Evolutionary conservation across 2,329 filamentous ascomycete genomes (phyloP), one percentile per base, ranked within the genome.

Genomic region (Calonectria hawksworthii): DNA sequence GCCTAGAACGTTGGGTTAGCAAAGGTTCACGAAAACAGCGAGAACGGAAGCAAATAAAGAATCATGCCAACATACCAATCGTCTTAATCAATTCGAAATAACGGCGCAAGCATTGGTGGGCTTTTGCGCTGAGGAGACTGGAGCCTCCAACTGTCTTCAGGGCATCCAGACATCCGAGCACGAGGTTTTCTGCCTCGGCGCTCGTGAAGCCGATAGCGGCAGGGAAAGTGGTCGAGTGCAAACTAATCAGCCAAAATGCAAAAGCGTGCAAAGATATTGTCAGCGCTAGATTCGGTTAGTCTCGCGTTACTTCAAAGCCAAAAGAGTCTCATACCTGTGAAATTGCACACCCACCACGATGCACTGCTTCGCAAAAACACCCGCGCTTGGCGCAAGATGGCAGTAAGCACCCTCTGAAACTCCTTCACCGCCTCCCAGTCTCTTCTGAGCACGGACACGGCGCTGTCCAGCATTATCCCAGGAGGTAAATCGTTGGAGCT

Each of bases 311-410:
- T 38, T 50, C 9, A 54, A 32, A 44, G 41, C 23, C 23, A 2
- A 23, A 41, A 11, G 13, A 8, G 18, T 26, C 23, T 51, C n/a
- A 26, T 76, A 83, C 82, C 76, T 70, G 77, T 79, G 52, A 82
- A 83, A 65, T 83, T 83, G 67, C 80, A 82, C n/a, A 78, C 76
- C 82, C 82, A 83, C 82, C 82, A 83, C 18, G 79, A 73, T 1
- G 80, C 81, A 59, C 83, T 83, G 18, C 71, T 30, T 41, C 75
- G 78, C 30, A 82, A 67, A 54, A 83, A 83, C 3, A 59, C 36
- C 8, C 73, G 76, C 5, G 76, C 54, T n/a, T 78, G 64, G 2
- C 64, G 70, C 3, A 81, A 34, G 4, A 82, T 73, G 11, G 71
- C 54, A 2, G 76, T 52, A 9, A 81, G 73, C 1, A 82, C 38